Evolutionary conservation across 2,329 filamentous ascomycete species (phyloP).

Genomic region (Botrytis byssoidea): DNA sequence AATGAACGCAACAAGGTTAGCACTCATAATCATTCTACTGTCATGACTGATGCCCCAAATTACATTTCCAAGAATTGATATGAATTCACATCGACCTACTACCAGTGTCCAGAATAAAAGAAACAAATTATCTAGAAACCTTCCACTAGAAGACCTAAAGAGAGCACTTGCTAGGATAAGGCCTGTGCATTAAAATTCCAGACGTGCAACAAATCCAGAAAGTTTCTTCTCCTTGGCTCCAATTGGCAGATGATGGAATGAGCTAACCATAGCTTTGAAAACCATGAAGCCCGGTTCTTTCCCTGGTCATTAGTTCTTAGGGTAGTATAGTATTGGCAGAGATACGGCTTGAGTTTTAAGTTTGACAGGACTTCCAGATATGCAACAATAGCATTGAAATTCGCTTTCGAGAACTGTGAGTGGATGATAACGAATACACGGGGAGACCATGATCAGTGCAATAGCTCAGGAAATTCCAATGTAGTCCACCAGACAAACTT

Average conservation of each 20-base stretch:
- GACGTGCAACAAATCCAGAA: not conserved
- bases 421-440: not conserved
- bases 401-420: not conserved
- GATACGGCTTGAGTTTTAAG: not conserved
- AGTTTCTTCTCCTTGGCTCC: not conserved
- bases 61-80: too few species aligned
- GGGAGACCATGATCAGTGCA: not conserved
- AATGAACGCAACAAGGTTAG: too few species aligned
- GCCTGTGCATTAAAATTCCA: not conserved
- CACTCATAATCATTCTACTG: too few species aligned
- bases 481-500: fast-evolving
- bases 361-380: not conserved
- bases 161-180: not conserved
- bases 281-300: fast-evolving
- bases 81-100: too few species aligned
- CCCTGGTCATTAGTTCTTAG: not conserved
- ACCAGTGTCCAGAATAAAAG: not conserved
- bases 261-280: not conserved
- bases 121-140: not conserved
- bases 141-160: not conserved
- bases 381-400: not conserved
- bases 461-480: not conserved
- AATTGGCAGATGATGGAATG: not conserved
- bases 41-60: too few species aligned
- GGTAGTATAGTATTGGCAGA: not conserved